Evolutionary conservation across 306 rosid genomes (phyloP).

Genomic region (Glycine soja): DNA sequence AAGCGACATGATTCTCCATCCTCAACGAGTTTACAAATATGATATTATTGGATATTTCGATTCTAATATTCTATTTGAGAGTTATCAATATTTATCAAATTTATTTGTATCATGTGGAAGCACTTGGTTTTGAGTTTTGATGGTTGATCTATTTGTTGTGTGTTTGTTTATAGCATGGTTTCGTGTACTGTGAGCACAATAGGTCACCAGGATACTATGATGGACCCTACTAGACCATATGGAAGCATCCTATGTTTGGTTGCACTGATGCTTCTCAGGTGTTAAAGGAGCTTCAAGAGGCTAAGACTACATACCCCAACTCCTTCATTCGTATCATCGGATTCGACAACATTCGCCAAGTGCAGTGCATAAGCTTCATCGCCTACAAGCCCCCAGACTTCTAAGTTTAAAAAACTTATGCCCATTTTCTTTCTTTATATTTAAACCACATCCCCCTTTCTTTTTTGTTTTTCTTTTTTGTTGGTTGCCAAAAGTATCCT

Average conservation of each 20-base stretch:
- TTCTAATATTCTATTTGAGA: too few species aligned
- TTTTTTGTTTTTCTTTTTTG: neutral
- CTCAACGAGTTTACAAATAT: too few species aligned
- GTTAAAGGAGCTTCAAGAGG: conserved; percentile 57
- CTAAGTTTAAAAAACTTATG: neutral
- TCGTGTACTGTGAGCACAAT: conserved; percentile 66
- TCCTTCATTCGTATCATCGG: conserved; percentile 74
- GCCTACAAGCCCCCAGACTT: conserved; percentile 62
- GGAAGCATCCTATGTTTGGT: conserved; percentile 94
- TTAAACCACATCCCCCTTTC: conserved; percentile 30
- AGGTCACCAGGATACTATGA: conserved; percentile 85
- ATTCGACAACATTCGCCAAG: conserved; percentile 85
- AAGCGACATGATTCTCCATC: too few species aligned
- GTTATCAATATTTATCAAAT: neutral
- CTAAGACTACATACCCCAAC: conserved; percentile 53
- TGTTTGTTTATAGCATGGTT: conserved; percentile 48
- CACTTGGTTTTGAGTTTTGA: neutral
- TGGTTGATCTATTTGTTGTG: neutral
- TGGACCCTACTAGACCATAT: conserved; percentile 91
- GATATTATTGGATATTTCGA: too few species aligned
- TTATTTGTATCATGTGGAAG: neutral
- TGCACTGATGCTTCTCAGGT: conserved; percentile 73
- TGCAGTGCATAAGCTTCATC: conserved; percentile 88
- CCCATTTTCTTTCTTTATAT: conserved; percentile 41
- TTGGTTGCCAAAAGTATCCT: neutral